These are phyloP conservation scores for Fusarium pseudograminearum DNA, from an alignment of 2,329 filamentous ascomycete species.

Conservation along the genomic window DNA sequence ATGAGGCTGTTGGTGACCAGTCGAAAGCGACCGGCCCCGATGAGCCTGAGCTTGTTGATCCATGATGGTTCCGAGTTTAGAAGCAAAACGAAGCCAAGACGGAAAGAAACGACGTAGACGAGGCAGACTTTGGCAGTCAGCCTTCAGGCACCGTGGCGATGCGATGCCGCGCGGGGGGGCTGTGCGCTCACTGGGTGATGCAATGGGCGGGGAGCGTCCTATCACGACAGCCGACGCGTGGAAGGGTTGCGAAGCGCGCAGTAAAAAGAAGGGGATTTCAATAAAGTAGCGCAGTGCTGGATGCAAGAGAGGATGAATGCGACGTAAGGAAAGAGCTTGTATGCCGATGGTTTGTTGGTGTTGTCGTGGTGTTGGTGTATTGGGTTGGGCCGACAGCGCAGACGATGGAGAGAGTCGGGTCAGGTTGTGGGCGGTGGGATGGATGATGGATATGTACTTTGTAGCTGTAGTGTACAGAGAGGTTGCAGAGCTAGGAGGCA, in stretches of 20 bases:
- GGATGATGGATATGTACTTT: slow-evolving; percentile 1
- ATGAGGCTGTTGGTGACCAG: slow-evolving; percentile 68
- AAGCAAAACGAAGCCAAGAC: slow-evolving; percentile 33
- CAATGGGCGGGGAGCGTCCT: slow-evolving; percentile 48
- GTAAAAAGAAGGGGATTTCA: slow-evolving; percentile 21
- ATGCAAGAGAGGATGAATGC: slow-evolving; percentile 29
- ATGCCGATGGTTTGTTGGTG: slow-evolving; percentile 1
- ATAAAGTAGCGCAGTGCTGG: background rate
- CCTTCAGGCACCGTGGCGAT: slow-evolving; percentile 58
- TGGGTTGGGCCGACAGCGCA: slow-evolving; percentile 19
- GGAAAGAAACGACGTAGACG: slow-evolving; percentile 41
- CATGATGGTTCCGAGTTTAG: slow-evolving; percentile 55
- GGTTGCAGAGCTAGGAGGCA: background rate
- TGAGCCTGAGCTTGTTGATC: slow-evolving; percentile 55
- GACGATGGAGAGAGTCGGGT: slow-evolving; percentile 37
- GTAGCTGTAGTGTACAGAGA: background rate
- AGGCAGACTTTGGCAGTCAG: slow-evolving; percentile 62
- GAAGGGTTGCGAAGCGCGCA: slow-evolving; percentile 44
- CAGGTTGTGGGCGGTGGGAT: slow-evolving; percentile 24
- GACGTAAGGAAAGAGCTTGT: slow-evolving; percentile 33
- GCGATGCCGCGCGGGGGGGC: slow-evolving; percentile 50
- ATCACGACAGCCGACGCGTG: slow-evolving; percentile 48
- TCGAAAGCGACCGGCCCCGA: slow-evolving; percentile 71
- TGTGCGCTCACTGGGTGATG: slow-evolving; percentile 55
- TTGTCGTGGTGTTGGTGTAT: slow-evolving; percentile 7